Evolutionary conservation across 2,329 filamentous ascomycete genomes (phyloP), one percentile per base, ranked within the genome.

Genomic region (Microascus cirrosus): DNA sequence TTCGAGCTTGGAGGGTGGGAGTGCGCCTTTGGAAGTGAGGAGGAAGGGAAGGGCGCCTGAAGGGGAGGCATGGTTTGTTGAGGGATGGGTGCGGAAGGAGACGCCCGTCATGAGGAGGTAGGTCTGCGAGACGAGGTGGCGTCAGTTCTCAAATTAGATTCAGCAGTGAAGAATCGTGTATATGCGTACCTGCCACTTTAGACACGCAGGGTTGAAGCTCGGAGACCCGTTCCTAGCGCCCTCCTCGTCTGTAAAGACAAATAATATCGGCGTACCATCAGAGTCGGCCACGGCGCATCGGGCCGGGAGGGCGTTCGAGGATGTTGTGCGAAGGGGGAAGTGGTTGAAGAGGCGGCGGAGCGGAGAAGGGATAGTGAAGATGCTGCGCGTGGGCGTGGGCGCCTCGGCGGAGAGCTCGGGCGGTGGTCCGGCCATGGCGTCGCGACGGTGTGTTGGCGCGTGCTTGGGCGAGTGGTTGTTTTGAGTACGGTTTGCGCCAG

Each of bases 31-130:
- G 65, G 63, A 32, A 11, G 89, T 86, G 10, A 93, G 79, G 51
- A 99, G 79, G 72, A 95, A 97, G 0, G 94, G 94, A 15, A 97
- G 79, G n/a, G 85, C 79, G 59, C 93, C 92, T 24, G 86, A 87
- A 0, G 93, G 93, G 2, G 92, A 96, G 56, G 93, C 91, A 75
- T 97, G 94, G 71, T 97, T 97, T 64, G 84, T 95, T 3, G 91
- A 95, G 4, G 89, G 74, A 7, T 83, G 75, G 56, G 86, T 75
- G 57, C 76, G 76, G 69, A 92, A 87, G 4, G 83, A 72, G 59
- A 96, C 77, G 48, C 80, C 80, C 55, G 84, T 80, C 65, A 96
- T 89, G 65, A 83, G 89, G 61, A 99, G 79, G 70, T 90, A 94
- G 34, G 91, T 85, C 90, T 95, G 18, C 18, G 34, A 25, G 45